A percentile compares a stretch with the other conserved stretches of the same genome.
phyloP scores from a whole-genome alignment of 106 monocot species.

The Dendrobium officinale region DNA sequence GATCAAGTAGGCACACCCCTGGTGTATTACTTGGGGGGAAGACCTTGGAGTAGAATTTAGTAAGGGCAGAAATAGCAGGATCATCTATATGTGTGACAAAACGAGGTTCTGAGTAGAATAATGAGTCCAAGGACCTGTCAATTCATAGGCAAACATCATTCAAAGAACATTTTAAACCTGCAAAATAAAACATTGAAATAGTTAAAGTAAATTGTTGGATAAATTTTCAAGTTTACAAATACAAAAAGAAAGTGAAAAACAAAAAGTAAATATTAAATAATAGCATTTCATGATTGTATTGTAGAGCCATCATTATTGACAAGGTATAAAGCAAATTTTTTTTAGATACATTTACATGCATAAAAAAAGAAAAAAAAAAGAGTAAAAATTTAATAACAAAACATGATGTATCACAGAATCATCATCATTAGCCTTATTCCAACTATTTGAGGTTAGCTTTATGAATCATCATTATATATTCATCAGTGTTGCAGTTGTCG shows the following conservation, averaged over 20 bases:
- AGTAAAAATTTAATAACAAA: too few relatives aligned
- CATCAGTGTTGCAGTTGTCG: too few relatives aligned
- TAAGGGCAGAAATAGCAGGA: constrained; percentile 71
- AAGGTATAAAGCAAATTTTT: not conserved
- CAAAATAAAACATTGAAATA: not conserved
- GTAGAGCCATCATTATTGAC: not conserved
- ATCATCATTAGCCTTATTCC: too few relatives aligned
- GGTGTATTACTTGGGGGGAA: constrained; percentile 76
- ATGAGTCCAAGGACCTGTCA: constrained; percentile 58
- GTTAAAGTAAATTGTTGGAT: not conserved
- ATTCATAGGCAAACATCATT: not conserved
- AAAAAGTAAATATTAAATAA: not conserved
- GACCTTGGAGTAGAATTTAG: constrained; percentile 70
- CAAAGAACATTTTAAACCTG: not conserved
- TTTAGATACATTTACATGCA: not conserved
- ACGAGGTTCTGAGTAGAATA: constrained; percentile 78
- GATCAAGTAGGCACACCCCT: constrained; percentile 67
- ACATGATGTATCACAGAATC: too few relatives aligned
- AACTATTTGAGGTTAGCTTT: too few relatives aligned
- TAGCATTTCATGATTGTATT: not conserved
- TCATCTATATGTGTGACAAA: constrained; percentile 97
- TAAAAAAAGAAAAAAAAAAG: too few relatives aligned
- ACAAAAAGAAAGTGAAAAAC: not conserved
- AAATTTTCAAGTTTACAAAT: not conserved
- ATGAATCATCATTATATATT: too few relatives aligned